Conservation (phyloP, 2,329 filamentous ascomycete genomes). For the Phoma herbarum region DNA sequence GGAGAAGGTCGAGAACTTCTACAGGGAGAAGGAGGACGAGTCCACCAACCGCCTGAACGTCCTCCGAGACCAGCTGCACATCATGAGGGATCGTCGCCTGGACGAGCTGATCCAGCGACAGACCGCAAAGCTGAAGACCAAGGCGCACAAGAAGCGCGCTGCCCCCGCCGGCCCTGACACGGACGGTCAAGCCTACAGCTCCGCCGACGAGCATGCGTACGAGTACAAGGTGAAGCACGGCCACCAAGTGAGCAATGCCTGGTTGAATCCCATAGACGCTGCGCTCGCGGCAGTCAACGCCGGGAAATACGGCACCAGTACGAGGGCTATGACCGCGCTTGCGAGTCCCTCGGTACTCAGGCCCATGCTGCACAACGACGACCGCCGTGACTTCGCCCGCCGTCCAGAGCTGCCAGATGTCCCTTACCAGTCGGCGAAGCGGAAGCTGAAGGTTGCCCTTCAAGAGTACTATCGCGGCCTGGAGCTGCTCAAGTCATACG, state of each 20-base stretch:
- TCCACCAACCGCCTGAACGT: slow-evolving; percentile 75
- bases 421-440: slow-evolving; percentile 85
- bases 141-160: slow-evolving; percentile 31
- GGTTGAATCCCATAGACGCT: slow-evolving; percentile 53
- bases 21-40: slow-evolving; percentile 86
- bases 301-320: slow-evolving; percentile 65
- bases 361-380: slow-evolving; percentile 40
- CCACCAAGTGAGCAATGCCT: slow-evolving; percentile 28
- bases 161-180: slow-evolving; percentile 20
- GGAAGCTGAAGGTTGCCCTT: slow-evolving; percentile 88
- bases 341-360: slow-evolving; percentile 54
- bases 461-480: slow-evolving; percentile 93
- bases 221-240: slow-evolving; percentile 26
- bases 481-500: slow-evolving; percentile 91
- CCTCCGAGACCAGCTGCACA: slow-evolving; percentile 85
- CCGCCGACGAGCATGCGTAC: slow-evolving; percentile 33
- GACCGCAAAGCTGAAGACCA: slow-evolving; percentile 45
- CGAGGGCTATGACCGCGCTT: slow-evolving; percentile 54
- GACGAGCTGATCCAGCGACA: slow-evolving; percentile 71
- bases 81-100: slow-evolving; percentile 86
- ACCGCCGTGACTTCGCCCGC: slow-evolving; percentile 55
- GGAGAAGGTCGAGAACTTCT: slow-evolving; percentile 91
- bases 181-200: slow-evolving; percentile 32
- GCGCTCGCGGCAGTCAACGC: slow-evolving; percentile 52
- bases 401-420: slow-evolving; percentile 62